Base-by-base conservation (phyloP, 179 eudicot genomes). In the Camellia oleifera region DNA sequence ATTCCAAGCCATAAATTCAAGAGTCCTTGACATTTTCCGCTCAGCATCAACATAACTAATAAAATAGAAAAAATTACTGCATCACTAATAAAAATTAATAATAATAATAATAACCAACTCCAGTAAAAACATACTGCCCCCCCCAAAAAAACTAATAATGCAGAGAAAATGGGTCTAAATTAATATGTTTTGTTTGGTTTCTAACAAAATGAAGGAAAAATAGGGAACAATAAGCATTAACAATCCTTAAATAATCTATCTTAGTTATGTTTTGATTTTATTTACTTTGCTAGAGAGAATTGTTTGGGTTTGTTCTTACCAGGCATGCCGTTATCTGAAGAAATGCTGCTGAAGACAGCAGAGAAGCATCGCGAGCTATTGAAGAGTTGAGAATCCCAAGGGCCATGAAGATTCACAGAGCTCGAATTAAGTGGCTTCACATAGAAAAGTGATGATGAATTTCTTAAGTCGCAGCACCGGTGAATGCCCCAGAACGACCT, bases 321-420 rank as follows among this genome's bases (percentile, higher is more conserved):
- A 70, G 84, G 32, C 73, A 17, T 67, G 26, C 64, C 79, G 10
- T 76, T 79, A n/a, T 56, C 75, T 2, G 81, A 48, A 76, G 84
- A 57, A 67, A 72, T 9, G 50, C 76, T 20, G 62, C 20, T 67
- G 18, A 78, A 66, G 54, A 79, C 62, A 4, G 84, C 15, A 10
- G 77, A 69, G 42, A 23, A 73, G 14, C 73, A 65, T 56, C 60
- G 69, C 66, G 1, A 73, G 44, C 56, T 56, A 3, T 66, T 57
- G 32, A 26, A 23, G 12, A 17, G 74, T 26, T 13, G 60, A 72
- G 46, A 57, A 65, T 65, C 56, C 5, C 10, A 53, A 50, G 75
- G 73, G 18, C 69, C 57, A 4, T 64, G 44, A 57, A 10, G 26
- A 17, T 8, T 14, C 72, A 4, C 11, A 54, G 74, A 77, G n/a